These are phyloP conservation scores for Dittrichia graveolens DNA, from an alignment of 129 eudicot genomes.

Conservation along the genomic window DNA sequence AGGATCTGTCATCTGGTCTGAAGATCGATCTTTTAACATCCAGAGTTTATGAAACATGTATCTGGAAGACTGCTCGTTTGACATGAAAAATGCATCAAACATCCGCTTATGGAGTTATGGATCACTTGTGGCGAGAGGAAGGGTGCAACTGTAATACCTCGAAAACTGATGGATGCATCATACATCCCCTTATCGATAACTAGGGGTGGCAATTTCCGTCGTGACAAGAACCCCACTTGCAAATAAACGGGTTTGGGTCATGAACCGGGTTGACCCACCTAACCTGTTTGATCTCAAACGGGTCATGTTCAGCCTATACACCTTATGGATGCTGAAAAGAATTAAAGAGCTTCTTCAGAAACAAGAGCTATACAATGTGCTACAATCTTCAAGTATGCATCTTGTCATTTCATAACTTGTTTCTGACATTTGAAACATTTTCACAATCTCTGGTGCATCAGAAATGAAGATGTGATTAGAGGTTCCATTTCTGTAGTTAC, in stretches of 20 bases:
- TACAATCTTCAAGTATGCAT: background rate
- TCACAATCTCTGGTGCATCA: background rate
- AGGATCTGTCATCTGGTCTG: conserved; percentile 7
- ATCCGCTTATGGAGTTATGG: conserved; percentile 1
- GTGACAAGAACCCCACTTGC: too few species aligned
- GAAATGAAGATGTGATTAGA: conserved; percentile 4
- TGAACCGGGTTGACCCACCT: too few species aligned
- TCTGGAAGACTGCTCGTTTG: background rate
- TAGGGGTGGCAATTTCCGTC: too few species aligned
- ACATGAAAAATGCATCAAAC: conserved; percentile 1
- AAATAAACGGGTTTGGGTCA: too few species aligned
- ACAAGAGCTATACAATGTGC: background rate
- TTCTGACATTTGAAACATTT: background rate
- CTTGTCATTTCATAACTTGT: too few species aligned
- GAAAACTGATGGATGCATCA: background rate
- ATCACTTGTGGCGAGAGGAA: background rate
- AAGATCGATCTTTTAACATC: conserved; percentile 1
- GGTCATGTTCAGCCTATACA: background rate
- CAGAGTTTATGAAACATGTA: background rate
- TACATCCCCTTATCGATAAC: background rate
- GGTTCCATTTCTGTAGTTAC: background rate
- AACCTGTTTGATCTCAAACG: background rate
- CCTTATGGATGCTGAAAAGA: background rate
- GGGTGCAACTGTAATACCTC: background rate
- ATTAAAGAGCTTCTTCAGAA: background rate